Conservation (phyloP, 805 yeast genomes). For the Kuraishia floccosa region DNA sequence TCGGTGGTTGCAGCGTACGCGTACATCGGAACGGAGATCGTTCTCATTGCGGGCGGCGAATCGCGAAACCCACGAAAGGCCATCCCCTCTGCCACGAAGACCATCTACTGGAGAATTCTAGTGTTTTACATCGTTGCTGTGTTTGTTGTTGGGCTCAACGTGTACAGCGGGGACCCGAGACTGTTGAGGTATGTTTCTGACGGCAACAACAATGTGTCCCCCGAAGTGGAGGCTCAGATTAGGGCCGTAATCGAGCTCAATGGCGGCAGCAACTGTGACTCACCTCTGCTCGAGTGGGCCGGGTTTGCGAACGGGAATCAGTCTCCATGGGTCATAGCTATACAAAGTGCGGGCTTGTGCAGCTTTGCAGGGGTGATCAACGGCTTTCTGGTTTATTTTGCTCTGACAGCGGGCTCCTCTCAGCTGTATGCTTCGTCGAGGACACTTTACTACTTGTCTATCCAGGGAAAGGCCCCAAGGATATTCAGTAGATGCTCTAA, state of each 20-base stretch:
- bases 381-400: slow-evolving; percentile 41
- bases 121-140: slow-evolving; percentile 55
- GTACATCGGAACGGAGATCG: slow-evolving; percentile 74
- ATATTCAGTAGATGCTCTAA: slow-evolving; percentile 48
- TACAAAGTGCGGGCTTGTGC: slow-evolving; percentile 40
- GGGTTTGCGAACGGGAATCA: slow-evolving; percentile 34
- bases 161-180: slow-evolving; percentile 73
- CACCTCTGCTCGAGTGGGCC: slow-evolving; percentile 16
- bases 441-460: slow-evolving; percentile 41
- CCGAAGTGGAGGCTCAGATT: slow-evolving; percentile 4
- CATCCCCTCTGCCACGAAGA: slow-evolving; percentile 63
- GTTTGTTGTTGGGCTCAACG: slow-evolving; percentile 58
- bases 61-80: slow-evolving; percentile 73
- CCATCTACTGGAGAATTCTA: slow-evolving; percentile 63
- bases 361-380: slow-evolving; percentile 38
- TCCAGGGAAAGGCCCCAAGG: slow-evolving; percentile 50
- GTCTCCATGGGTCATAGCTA: slow-evolving; percentile 47
- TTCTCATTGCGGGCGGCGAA: slow-evolving; percentile 77
- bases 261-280: slow-evolving; percentile 16
- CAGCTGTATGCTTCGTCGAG: slow-evolving; percentile 53
- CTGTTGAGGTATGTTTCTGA: slow-evolving; percentile 42
- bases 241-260: slow-evolving; percentile 10
- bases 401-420: slow-evolving; percentile 44
- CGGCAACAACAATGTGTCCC: slow-evolving; percentile 9
- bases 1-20: slow-evolving; percentile 60